Percentiles rank a stretch among this genome's conserved stretches.
phyloP scores from a whole-genome alignment of 108 stramenopile species.

The Aureococcus anophagefferens region DNA sequence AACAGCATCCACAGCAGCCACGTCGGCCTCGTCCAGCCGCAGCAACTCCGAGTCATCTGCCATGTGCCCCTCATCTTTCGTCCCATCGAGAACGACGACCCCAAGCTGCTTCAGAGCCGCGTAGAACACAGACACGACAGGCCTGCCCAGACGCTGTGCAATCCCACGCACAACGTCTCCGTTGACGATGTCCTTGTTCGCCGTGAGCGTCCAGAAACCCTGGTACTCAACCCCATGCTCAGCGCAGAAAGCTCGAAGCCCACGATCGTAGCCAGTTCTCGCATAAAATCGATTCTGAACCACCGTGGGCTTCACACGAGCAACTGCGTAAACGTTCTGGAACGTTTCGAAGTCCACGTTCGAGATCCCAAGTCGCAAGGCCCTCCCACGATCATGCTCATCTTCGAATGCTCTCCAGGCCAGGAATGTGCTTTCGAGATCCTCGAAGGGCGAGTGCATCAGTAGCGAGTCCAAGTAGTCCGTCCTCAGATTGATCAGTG shows the following conservation, averaged over 20 bases:
- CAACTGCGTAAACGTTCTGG: conserved; percentile 32
- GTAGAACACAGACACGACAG: too few species aligned
- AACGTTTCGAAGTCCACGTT: conserved; percentile 43
- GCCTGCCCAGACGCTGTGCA: too few species aligned
- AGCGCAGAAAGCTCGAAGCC: conserved; percentile 58
- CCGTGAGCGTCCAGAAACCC: conserved; percentile 60
- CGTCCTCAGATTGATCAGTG: conserved; percentile 60
- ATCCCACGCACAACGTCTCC: too few species aligned
- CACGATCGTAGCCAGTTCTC: conserved; percentile 57
- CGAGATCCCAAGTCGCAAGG: conserved; percentile 59
- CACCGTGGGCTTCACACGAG: conserved; percentile 63
- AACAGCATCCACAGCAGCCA: too few species aligned
- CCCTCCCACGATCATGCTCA: neutral
- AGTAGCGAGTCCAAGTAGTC: conserved; percentile 67
- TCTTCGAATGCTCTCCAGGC: conserved; percentile 66
- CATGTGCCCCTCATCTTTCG: too few species aligned
- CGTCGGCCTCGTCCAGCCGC: too few species aligned
- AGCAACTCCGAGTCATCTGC: too few species aligned
- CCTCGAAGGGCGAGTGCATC: conserved; percentile 49
- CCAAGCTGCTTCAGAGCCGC: too few species aligned
- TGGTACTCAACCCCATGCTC: conserved; percentile 70
- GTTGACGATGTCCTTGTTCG: conserved; percentile 52
- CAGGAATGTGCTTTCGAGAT: conserved; percentile 37
- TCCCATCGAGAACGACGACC: too few species aligned
- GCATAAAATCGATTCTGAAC: conserved; percentile 76